phyloP scores from a whole-genome alignment of 2,329 filamentous ascomycete genomes.

The Pseudogymnoascus sp. region DNA sequence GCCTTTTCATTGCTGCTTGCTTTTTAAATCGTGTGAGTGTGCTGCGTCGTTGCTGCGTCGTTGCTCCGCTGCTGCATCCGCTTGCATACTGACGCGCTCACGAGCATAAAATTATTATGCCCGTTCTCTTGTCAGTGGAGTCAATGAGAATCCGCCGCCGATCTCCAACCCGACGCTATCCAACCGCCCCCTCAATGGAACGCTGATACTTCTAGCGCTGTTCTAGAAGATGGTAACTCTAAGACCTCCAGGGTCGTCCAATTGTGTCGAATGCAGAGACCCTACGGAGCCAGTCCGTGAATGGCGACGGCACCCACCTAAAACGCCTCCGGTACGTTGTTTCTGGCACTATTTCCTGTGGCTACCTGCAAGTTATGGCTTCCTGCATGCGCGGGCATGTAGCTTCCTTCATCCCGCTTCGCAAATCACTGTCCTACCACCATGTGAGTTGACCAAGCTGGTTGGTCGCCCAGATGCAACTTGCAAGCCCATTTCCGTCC shows the following conservation, averaged over 20 bases:
- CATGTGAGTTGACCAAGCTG: neutral
- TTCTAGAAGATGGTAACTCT: conserved; percentile 20
- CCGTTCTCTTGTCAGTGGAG: neutral
- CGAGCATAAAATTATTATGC: neutral
- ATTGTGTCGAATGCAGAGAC: conserved; percentile 14
- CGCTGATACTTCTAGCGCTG: conserved; percentile 21
- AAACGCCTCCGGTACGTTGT: neutral
- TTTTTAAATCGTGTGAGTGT: neutral
- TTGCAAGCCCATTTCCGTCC: conserved; percentile 3
- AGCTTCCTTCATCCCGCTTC: conserved; percentile 4
- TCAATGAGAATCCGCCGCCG: neutral
- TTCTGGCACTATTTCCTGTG: conserved; percentile 1
- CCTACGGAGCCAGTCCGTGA: conserved; percentile 23
- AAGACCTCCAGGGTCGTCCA: conserved; percentile 15
- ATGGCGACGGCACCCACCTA: conserved; percentile 21
- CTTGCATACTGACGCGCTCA: neutral
- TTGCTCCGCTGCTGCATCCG: neutral
- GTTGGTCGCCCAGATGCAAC: conserved; percentile 6
- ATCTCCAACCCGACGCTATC: conserved; percentile 10
- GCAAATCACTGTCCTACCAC: conserved; percentile 7
- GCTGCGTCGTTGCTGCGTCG: neutral
- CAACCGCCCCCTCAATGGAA: conserved; percentile 13
- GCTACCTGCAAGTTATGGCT: conserved; percentile 5
- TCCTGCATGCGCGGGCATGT: neutral
- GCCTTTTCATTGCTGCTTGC: neutral